phyloP scores from a whole-genome alignment of 1,284 basidiomycete species.

The Cryptococcus sp. region DNA sequence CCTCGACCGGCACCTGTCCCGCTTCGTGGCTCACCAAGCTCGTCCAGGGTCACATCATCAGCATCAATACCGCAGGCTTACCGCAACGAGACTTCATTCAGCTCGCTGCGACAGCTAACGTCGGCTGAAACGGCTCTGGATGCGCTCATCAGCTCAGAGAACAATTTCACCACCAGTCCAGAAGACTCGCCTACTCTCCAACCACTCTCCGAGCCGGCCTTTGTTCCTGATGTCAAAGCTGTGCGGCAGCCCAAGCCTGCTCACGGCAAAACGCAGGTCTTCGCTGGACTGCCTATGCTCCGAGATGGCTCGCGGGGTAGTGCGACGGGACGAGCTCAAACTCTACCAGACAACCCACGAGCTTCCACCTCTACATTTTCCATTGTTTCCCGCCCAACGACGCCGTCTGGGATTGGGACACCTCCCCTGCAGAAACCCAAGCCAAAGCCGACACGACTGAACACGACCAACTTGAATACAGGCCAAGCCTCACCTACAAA shows the following conservation, averaged over 20 bases:
- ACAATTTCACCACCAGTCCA: slow-evolving; percentile 27
- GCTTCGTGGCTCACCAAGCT: slow-evolving; percentile 15
- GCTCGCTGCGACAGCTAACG: slow-evolving; percentile 13
- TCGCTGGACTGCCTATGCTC: slow-evolving; percentile 10
- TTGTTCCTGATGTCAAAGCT: not conserved
- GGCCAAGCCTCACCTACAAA: slow-evolving; percentile 16
- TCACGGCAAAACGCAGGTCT: slow-evolving; percentile 1
- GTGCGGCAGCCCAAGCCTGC: not conserved
- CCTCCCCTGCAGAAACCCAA: slow-evolving; percentile 19
- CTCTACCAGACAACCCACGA: slow-evolving; percentile 2
- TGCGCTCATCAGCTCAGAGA: slow-evolving; percentile 23
- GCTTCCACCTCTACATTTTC: slow-evolving; percentile 13
- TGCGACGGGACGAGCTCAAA: slow-evolving; percentile 9
- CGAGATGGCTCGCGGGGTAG: slow-evolving; percentile 4
- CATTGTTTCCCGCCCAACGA: slow-evolving; percentile 15
- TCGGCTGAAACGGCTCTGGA: slow-evolving; percentile 17
- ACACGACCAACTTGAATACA: slow-evolving; percentile 26
- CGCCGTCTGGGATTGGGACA: slow-evolving; percentile 13
- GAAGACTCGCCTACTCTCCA: slow-evolving; percentile 21
- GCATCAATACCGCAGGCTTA: not conserved
- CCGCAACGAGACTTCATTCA: slow-evolving; percentile 8
- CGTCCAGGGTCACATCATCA: slow-evolving; percentile 8
- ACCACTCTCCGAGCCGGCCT: not conserved
- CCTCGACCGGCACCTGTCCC: slow-evolving; percentile 25
- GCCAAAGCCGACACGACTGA: slow-evolving; percentile 32